Evolutionary conservation across 2,329 filamentous ascomycete species (phyloP), one percentile per base, ranked within the genome.

Genomic region (Fusarium sp.): DNA sequence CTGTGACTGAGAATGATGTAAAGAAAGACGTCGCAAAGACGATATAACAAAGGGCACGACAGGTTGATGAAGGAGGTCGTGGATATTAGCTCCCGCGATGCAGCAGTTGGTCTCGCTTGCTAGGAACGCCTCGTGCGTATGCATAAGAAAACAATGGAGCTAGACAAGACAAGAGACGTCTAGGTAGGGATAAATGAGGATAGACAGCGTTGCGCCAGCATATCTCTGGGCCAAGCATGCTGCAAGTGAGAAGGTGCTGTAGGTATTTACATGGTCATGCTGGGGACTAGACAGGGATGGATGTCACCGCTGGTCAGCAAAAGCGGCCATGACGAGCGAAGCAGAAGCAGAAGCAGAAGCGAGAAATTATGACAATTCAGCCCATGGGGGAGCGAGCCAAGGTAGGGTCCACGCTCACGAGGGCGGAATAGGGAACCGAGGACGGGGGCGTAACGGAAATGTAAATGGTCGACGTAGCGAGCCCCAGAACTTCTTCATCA

Each of bases 381-480:
- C 13, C 42, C 31, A 55, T 28, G 15, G 34, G 28, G 12, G 57
- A 24, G 39, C 8, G 38, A 43, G 50, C 53, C 40, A 53, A 45
- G 42, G 38, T 32, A 48, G 43, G 57, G 43, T 46, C 46, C 49
- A 61, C 49, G 48, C 43, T 44, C 36, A 34, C 35, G 43, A 65
- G 62, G 58, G 62, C 62, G 62, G 62, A 65, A 65, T 49, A 41
- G 46, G 25, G 62, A 66, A 63, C 62, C 58, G 62, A 63, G 39
- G 35, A 43, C 38, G 39, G 46, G 40, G 57, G 46, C 52, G 41
- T 26, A 32, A 52, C 45, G 52, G 36, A 40, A 50, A 43, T 54
- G 52, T 58, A 64, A 65, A 64, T 64, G 63, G 63, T 44, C 43
- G 40, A 56, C 40, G 50, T 64, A 65, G 63, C 59, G 62, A 64